Conservation (phyloP, 192 early-diverging fungal species). For the Podila horticola region DNA sequence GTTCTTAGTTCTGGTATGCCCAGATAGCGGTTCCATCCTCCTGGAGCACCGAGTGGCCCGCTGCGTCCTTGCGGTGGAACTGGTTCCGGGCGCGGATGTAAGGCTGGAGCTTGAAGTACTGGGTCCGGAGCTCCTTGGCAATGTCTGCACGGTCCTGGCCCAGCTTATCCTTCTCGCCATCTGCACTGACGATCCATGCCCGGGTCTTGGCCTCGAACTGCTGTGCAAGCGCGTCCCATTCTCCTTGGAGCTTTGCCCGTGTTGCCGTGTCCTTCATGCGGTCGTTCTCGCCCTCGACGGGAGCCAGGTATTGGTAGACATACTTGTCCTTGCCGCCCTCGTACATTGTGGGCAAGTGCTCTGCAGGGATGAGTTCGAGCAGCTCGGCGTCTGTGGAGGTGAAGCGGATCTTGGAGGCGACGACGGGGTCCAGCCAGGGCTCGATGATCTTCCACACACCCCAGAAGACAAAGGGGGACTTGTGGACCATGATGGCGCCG, state of each 20-base stretch:
- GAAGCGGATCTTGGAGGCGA: slow-evolving; percentile 84
- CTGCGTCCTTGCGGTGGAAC: slow-evolving; percentile 29
- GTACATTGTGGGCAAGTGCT: slow-evolving; percentile 58
- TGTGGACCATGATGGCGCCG: slow-evolving; percentile 80
- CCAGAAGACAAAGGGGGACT: slow-evolving; percentile 89
- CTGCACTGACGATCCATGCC: slow-evolving; percentile 6
- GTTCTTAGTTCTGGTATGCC: slow-evolving; percentile 33
- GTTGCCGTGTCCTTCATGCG: slow-evolving; percentile 55
- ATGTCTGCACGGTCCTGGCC: slow-evolving; percentile 15
- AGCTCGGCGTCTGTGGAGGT: slow-evolving; percentile 67
- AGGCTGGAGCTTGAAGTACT: slow-evolving; percentile 33
- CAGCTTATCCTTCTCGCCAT: background rate
- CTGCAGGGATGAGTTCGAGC: slow-evolving; percentile 64
- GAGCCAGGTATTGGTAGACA: slow-evolving; percentile 55
- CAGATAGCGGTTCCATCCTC: slow-evolving; percentile 24
- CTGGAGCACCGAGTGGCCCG: slow-evolving; percentile 30
- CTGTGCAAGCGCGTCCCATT: slow-evolving; percentile 28
- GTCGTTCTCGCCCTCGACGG: slow-evolving; percentile 28
- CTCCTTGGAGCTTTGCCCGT: slow-evolving; percentile 22
- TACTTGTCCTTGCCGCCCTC: slow-evolving; percentile 66
- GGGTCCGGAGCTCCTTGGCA: slow-evolving; percentile 14
- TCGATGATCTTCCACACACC: slow-evolving; percentile 83
- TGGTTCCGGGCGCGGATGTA: slow-evolving; percentile 46
- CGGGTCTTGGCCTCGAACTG: slow-evolving; percentile 34
- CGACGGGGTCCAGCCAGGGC: slow-evolving; percentile 88